phyloP scores from a whole-genome alignment of 2,329 filamentous ascomycete species.

The Sordariomycetes sp. region DNA sequence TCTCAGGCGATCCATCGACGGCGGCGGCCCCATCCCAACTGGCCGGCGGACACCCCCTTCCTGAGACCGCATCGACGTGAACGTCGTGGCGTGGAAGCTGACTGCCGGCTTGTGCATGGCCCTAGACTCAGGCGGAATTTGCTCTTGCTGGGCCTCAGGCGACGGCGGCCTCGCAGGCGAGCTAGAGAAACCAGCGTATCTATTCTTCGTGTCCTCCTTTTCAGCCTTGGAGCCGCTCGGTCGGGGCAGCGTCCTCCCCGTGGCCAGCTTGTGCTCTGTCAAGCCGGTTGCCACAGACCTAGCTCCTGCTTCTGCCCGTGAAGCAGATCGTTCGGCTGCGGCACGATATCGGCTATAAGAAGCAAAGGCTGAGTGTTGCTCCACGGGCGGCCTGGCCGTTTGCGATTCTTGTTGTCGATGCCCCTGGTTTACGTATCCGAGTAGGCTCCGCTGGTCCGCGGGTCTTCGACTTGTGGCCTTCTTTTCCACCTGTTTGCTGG shows the following conservation, averaged over 20 bases:
- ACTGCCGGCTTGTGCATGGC: conserved; percentile 22
- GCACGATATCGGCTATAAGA: conserved; percentile 16
- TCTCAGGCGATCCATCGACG: conserved; percentile 38
- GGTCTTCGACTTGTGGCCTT: conserved; percentile 21
- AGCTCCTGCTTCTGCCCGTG: conserved; percentile 5
- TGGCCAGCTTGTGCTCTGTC: conserved; percentile 30
- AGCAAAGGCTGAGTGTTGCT: conserved; percentile 8
- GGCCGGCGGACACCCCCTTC: conserved; percentile 32
- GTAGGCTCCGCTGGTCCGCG: conserved; percentile 30
- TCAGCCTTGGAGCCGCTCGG: conserved; percentile 18
- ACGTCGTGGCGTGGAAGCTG: conserved; percentile 44
- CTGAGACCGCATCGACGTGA: conserved; percentile 24
- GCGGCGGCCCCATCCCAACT: conserved; percentile 32
- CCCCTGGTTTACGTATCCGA: conserved; percentile 24
- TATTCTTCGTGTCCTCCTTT: conserved; percentile 22
- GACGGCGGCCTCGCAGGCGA: conserved; percentile 32
- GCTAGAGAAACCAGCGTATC: conserved; percentile 51
- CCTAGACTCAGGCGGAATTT: conserved; percentile 12
- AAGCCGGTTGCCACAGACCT: too few relatives aligned
- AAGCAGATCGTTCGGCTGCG: conserved; percentile 11
- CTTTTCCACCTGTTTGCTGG: conserved; percentile 10
- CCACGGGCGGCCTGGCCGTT: conserved; percentile 4
- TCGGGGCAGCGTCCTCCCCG: conserved; percentile 21
- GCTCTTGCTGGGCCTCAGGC: conserved; percentile 9
- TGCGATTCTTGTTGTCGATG: conserved; percentile 11